Evolutionary conservation across 768 basidiomycete genomes (phyloP), one percentile per base, ranked within the genome.

Genomic region (Lentinula guzmanii): DNA sequence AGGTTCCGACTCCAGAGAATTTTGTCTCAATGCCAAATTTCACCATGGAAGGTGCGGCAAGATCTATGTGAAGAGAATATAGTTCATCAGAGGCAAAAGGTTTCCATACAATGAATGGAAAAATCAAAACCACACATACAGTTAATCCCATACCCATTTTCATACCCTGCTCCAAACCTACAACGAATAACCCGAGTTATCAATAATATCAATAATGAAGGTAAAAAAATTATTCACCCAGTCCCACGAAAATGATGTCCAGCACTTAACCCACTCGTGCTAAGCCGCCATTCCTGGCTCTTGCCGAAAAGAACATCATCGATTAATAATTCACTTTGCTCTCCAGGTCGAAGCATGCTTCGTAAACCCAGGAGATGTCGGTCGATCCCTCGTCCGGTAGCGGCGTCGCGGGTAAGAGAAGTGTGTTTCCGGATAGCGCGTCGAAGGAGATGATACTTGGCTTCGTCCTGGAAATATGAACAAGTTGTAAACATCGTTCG

Each of bases 11-110:
- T 63, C 79, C 85, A 5, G 89, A 89, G 62, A 79, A 75, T 71
- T 98, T 98, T 50, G 90, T 92, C 71, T 98, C 96, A 69, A 97
- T 86, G 2, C 96, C 95, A 74, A 97, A 95, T 72, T 94, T 95
- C 69, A 98, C 79, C 61, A 86, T 77, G 46, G 86, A 75, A 13
- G 87, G 84, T 13, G 87, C 92, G 61, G 90, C 83, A 61, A 96
- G 82, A 72, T 97, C 95, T 96, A 39, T 13, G 13, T 39, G n/a
- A 45, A 21, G 46, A 28, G 45, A 11, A 24, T 31, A 59, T 43
- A 64, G 31, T 15, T 59, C 24, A 59, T 34, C 64, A 50, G 39
- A 53, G 33, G 50, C 10, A 56, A 31, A 24, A 24, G 28, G 24
- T 15, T 6, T 16, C 15, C 28, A 28, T 28, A 28, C 28, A 28